Conservation (phyloP, 306 rosid species). For the Clitoria ternatea region DNA sequence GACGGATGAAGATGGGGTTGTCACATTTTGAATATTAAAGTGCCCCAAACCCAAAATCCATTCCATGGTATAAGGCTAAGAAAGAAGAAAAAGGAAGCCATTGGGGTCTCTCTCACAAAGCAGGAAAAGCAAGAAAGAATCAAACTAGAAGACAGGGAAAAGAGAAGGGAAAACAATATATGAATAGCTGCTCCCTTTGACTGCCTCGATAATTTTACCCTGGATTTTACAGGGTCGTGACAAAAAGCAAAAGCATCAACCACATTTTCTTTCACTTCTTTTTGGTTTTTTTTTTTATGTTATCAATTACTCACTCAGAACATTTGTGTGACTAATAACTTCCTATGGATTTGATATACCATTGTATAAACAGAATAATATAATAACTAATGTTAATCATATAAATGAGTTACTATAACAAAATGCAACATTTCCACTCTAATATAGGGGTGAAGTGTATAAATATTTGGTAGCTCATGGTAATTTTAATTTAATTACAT, state of each 20-base stretch:
- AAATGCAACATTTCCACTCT: too few species aligned
- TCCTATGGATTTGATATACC: not conserved
- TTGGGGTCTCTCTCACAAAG: constrained; percentile 44
- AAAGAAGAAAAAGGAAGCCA: constrained; percentile 18
- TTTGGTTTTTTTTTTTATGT: constrained; percentile 22
- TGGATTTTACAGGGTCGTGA: constrained; percentile 18
- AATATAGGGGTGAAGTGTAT: too few species aligned
- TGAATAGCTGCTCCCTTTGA: constrained; percentile 48
- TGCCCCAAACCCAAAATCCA: constrained; percentile 37
- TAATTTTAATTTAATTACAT: too few species aligned
- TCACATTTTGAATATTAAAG: constrained; percentile 48
- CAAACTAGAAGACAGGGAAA: constrained; percentile 18
- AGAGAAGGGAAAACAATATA: not conserved
- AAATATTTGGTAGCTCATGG: too few species aligned
- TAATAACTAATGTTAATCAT: too few species aligned
- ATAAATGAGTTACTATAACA: too few species aligned
- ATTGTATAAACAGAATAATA: too few species aligned
- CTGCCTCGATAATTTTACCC: constrained; percentile 59
- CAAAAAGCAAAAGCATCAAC: constrained; percentile 62
- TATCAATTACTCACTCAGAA: not conserved
- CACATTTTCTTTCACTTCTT: constrained; percentile 59
- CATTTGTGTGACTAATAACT: not conserved
- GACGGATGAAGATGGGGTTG: constrained; percentile 57
- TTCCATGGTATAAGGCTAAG: constrained; percentile 11
- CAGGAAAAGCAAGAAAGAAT: constrained; percentile 40